Evolutionary conservation across 2,329 filamentous ascomycete species (phyloP), one percentile per base, ranked within the genome.

Genomic region (Hymenoscyphus scutula): DNA sequence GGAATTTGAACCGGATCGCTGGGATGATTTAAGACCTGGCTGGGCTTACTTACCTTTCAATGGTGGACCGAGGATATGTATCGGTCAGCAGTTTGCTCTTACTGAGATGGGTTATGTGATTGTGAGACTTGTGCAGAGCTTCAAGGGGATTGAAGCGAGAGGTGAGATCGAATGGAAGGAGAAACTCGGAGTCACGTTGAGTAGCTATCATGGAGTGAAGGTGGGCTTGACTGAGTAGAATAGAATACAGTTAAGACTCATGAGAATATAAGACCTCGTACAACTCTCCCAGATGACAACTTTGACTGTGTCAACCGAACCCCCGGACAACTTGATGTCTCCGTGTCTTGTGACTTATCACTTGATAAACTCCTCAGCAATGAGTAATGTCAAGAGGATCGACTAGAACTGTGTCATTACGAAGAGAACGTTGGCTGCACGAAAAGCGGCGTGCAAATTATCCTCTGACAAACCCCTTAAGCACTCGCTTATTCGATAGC

Each of bases 51-150:
- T 62, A 4, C 61, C 61, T 3, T 65, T 63, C 32, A 62, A 58
- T 53, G 58, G 64, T 10, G 61, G 64, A 2, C 61, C 61, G 3
- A 38, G 61, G 25, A 56, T 61, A 6, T 65, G 64, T 56, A 83
- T 91, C 64, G 88, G 89, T 5, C 56, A 64, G 41, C 62, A 65
- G 34, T 65, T 59, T 58, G 62, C 59, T n/a, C 53, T 63, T 8
- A 60, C 62, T 13, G 64, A 65, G 23, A 56, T 59, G 6, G 51
- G 58, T 3, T 64, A 64, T 41, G 37, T 56, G 15, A 41, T 62
- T 53, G 59, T 62, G 11, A 48, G 64, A 27, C 27, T 65, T 10
- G 13, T 58, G 2, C 56, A 58, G 25, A 38, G 27, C 13, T 58
- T 58, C 48, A 25, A n/a, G 13, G 15, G 5, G 7, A 37, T 58